Evolutionary conservation across 1,284 basidiomycete species (phyloP).

Genomic region (Amylostereum chailletii): DNA sequence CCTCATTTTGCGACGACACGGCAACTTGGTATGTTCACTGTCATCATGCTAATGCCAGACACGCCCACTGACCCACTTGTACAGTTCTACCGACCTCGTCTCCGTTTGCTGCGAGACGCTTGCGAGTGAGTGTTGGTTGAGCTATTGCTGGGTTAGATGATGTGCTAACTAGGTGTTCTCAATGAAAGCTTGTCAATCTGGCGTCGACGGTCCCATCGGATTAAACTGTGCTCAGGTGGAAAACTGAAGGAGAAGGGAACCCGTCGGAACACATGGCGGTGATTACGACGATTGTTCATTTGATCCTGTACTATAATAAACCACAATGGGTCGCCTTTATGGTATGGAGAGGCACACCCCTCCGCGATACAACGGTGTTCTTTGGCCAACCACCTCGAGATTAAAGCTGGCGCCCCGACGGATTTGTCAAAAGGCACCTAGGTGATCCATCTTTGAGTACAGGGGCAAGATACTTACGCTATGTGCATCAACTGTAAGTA

Average conservation of each 20-base stretch:
- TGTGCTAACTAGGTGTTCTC: background rate
- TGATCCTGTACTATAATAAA: no score
- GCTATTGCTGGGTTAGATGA: background rate
- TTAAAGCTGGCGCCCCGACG: no score
- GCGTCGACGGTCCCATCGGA: slow-evolving; percentile 5
- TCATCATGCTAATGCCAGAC: background rate
- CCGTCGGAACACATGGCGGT: no score
- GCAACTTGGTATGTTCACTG: slow-evolving; percentile 6
- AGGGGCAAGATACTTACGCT: no score
- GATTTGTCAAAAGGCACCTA: no score
- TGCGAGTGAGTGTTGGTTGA: background rate
- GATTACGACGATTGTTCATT: no score
- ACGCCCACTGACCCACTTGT: background rate
- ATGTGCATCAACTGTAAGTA: no score
- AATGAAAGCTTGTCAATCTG: background rate
- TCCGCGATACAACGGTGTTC: no score
- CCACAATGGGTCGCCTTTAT: no score
- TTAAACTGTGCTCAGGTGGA: slow-evolving; percentile 4
- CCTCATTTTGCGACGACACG: slow-evolving; percentile 3
- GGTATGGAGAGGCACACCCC: no score
- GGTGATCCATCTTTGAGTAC: no score
- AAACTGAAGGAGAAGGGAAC: background rate
- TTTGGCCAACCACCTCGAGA: no score
- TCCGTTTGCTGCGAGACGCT: slow-evolving; percentile 2
- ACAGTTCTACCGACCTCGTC: background rate